phyloP scores from a whole-genome alignment of 106 monocot species.

The Phalaenopsis aphrodite region DNA sequence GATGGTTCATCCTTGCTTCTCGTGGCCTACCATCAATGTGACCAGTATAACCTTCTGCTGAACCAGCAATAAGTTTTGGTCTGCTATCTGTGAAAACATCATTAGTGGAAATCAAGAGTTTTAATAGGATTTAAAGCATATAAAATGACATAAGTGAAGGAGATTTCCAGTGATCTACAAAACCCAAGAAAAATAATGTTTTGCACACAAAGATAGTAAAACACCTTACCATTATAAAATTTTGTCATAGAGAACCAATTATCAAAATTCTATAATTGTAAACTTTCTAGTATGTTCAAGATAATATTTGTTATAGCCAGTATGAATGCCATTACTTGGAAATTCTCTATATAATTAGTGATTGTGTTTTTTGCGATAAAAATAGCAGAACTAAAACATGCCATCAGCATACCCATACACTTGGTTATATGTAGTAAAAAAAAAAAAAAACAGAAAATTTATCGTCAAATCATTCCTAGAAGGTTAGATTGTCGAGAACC shows the following conservation, averaged over 20 bases:
- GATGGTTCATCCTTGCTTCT: slow-evolving; percentile 95
- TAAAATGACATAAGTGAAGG: not conserved
- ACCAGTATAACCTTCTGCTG: slow-evolving; percentile 70
- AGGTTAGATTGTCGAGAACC: too few relatives aligned
- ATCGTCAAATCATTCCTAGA: too few relatives aligned
- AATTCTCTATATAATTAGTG: too few relatives aligned
- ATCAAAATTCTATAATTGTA: not conserved
- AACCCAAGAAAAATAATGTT: not conserved
- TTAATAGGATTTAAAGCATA: not conserved
- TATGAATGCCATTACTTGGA: not conserved
- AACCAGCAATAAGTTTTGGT: slow-evolving; percentile 86
- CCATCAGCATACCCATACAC: not conserved
- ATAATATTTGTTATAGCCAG: not conserved
- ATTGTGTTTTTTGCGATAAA: not conserved
- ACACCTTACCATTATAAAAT: not conserved
- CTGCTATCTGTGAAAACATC: slow-evolving; percentile 58
- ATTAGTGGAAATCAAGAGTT: not conserved
- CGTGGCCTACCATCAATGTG: slow-evolving; percentile 83
- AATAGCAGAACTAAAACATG: not conserved
- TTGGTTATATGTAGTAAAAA: not conserved
- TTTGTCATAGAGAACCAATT: not conserved
- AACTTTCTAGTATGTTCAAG: not conserved
- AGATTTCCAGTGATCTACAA: not conserved
- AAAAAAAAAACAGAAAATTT: not conserved
- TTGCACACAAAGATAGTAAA: not conserved